Percentiles rank a stretch among this genome's conserved stretches.
phyloP scores from a whole-genome alignment of 192 early-diverging fungal species.

The Backusella australiensis region DNA sequence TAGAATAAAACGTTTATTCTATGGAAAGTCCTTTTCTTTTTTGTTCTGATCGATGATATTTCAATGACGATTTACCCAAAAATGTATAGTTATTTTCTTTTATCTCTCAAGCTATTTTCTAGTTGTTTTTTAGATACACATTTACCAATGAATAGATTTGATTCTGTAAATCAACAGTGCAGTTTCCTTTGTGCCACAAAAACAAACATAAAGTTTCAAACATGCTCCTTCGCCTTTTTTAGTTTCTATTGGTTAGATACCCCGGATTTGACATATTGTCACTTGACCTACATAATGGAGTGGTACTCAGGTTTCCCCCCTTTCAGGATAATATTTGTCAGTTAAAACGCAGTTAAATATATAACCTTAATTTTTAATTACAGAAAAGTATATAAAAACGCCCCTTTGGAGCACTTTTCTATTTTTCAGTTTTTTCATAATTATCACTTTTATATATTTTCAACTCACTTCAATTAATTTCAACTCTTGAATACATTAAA shows the following conservation, averaged over 20 bases:
- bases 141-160: background rate
- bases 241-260: background rate
- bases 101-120: background rate
- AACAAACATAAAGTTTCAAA: background rate
- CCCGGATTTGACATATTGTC: background rate
- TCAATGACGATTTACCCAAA: background rate
- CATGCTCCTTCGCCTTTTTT: background rate
- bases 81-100: background rate
- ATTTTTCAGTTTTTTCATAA: background rate
- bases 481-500: background rate
- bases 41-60: background rate
- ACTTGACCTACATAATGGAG: background rate
- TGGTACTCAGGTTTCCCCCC: background rate
- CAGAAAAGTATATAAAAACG: background rate
- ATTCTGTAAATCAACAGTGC: background rate
- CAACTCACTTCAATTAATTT: background rate
- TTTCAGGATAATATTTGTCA: background rate
- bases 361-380: slow-evolving; percentile 2
- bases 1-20: background rate
- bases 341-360: background rate
- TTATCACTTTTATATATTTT: background rate
- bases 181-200: background rate
- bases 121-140: background rate
- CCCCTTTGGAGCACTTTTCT: background rate
- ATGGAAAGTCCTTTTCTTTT: background rate